Conservation (phyloP, 768 basidiomycete species). For the Obba rivulosa region DNA sequence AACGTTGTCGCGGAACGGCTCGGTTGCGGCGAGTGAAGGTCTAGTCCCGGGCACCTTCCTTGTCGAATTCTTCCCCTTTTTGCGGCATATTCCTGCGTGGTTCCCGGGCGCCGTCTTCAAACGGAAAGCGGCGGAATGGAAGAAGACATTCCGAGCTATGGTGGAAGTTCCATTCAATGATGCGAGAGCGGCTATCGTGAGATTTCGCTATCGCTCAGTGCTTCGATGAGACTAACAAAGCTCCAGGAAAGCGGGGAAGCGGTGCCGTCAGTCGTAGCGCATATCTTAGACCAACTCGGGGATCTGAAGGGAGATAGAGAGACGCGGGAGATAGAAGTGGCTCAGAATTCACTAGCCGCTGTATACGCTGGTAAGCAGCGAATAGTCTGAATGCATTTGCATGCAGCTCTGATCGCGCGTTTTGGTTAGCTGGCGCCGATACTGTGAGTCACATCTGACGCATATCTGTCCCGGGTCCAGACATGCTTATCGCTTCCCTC, state of each 20-base stretch:
- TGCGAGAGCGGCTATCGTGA: slow-evolving; percentile 8
- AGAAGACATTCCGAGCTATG: slow-evolving; percentile 7
- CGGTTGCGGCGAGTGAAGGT: slow-evolving; percentile 1
- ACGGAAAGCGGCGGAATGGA: slow-evolving; percentile 7
- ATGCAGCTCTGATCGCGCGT: not conserved
- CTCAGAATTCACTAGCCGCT: slow-evolving; percentile 10
- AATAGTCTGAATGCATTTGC: not conserved
- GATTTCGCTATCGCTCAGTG: not conserved
- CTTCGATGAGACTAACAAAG: not conserved
- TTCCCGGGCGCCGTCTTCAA: slow-evolving; percentile 14
- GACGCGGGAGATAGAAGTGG: slow-evolving; percentile 4
- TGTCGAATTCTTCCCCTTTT: slow-evolving; percentile 23
- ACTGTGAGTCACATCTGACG: slow-evolving; percentile 2
- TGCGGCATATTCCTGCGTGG: slow-evolving; percentile 11
- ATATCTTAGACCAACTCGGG: slow-evolving; percentile 4
- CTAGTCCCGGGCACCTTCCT: slow-evolving; percentile 22
- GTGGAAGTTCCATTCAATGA: slow-evolving; percentile 9
- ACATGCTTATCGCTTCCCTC: too few species aligned
- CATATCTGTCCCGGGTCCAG: not conserved
- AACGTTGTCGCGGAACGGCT: slow-evolving; percentile 5
- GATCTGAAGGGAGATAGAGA: slow-evolving; percentile 3
- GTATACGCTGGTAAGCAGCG: slow-evolving; percentile 11
- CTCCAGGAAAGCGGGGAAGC: slow-evolving; percentile 10
- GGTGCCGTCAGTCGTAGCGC: slow-evolving; percentile 9
- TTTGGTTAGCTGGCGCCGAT: slow-evolving; percentile 12